Conservation (phyloP, 2,329 filamentous ascomycete species). For the Cercospora zeae-maydis region DNA sequence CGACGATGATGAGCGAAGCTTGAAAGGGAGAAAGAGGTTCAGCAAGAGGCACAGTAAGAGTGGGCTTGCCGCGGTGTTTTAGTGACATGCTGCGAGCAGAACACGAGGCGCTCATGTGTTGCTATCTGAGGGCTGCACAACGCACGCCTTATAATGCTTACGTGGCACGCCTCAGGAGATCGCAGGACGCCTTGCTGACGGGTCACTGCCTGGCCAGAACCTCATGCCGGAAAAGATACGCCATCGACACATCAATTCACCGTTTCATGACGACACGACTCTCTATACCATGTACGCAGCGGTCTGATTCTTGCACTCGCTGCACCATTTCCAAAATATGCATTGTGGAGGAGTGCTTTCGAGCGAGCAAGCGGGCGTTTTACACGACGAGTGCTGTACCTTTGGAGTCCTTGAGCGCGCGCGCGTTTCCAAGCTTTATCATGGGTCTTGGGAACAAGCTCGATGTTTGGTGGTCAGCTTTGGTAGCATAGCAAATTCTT, state of each 20-base stretch:
- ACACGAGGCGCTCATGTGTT: conserved; percentile 8
- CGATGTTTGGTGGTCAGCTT: background rate
- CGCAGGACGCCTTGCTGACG: background rate
- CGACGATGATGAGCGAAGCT: conserved; percentile 36
- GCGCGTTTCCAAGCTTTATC: background rate
- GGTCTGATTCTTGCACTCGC: conserved; percentile 9
- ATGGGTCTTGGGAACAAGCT: background rate
- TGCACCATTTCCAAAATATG: conserved; percentile 1
- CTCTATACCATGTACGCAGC: conserved; percentile 9
- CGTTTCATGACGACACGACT: conserved; percentile 11
- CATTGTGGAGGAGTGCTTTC: conserved; percentile 5
- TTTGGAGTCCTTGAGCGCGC: background rate
- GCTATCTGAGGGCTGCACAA: background rate
- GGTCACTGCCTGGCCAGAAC: background rate
- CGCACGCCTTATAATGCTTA: conserved; percentile 1
- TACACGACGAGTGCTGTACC: background rate
- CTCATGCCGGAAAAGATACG: background rate
- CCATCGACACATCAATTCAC: background rate
- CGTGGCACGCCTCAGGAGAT: background rate
- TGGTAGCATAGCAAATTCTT: conserved; percentile 1
- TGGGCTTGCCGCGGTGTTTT: conserved; percentile 87
- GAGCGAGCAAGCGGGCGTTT: conserved; percentile 15
- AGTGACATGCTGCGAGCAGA: conserved; percentile 12
- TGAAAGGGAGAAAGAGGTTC: conserved; percentile 60
- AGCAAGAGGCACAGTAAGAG: conserved; percentile 93